phyloP scores from a whole-genome alignment of 1,284 basidiomycete genomes.

The Fomes fomentarius region DNA sequence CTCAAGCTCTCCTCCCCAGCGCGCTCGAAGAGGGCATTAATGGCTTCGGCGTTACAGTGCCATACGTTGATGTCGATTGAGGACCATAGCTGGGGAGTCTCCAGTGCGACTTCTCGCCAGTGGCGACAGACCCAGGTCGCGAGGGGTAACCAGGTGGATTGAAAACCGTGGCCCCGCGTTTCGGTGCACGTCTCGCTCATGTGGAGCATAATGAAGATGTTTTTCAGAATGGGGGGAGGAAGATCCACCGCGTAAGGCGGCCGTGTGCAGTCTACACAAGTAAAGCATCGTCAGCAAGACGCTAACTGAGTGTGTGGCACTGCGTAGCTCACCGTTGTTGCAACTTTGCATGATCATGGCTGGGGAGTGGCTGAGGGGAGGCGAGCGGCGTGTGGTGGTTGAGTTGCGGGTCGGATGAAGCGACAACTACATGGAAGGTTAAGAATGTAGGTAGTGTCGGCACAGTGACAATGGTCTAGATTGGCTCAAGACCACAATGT shows the following conservation, averaged over 20 bases:
- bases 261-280: background rate
- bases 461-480: too few species aligned
- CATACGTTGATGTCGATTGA: constrained; percentile 7
- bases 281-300: background rate
- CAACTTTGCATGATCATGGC: background rate
- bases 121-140: constrained; percentile 7
- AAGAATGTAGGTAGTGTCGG: too few species aligned
- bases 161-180: constrained; percentile 3
- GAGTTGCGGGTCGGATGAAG: too few species aligned
- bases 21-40: constrained; percentile 5
- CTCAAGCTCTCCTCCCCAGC: background rate
- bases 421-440: too few species aligned
- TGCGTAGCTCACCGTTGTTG: background rate
- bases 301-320: background rate
- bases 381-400: background rate
- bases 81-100: constrained; percentile 5
- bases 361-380: background rate
- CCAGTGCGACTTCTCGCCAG: constrained; percentile 10
- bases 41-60: constrained; percentile 4
- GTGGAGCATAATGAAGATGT: constrained; percentile 3
- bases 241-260: background rate
- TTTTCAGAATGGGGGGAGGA: background rate
- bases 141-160: constrained; percentile 4
- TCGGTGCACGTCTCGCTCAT: background rate
- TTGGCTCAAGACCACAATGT: too few species aligned